phyloP scores from a whole-genome alignment of 2,329 filamentous ascomycete genomes.

The Sarocladium brachiariae region DNA sequence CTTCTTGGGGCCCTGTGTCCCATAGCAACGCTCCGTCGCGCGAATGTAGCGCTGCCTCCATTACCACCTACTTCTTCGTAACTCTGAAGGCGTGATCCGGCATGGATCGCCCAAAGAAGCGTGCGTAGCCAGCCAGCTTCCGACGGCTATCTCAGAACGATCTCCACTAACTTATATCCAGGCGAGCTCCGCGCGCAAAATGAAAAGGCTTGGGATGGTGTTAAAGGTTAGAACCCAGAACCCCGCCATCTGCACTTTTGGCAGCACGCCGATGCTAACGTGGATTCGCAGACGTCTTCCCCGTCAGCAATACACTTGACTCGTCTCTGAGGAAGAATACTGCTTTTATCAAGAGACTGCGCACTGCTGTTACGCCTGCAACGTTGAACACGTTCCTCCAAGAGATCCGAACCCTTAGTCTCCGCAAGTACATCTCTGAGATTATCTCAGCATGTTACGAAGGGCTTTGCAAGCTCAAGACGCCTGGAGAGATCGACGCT shows the following conservation, averaged over 20 bases:
- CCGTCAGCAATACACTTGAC: slow-evolving; percentile 73
- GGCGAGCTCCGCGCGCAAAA: slow-evolving; percentile 90
- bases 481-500: slow-evolving; percentile 82
- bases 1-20: slow-evolving; percentile 30
- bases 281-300: slow-evolving; percentile 59
- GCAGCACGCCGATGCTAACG: slow-evolving; percentile 15
- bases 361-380: slow-evolving; percentile 77
- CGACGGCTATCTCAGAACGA: no score
- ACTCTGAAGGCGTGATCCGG: slow-evolving; percentile 28
- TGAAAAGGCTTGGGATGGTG: slow-evolving; percentile 78
- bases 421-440: slow-evolving; percentile 95
- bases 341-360: slow-evolving; percentile 91
- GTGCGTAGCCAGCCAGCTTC: slow-evolving; percentile 40
- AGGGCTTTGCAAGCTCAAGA: slow-evolving; percentile 85
- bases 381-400: slow-evolving; percentile 78
- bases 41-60: slow-evolving; percentile 39
- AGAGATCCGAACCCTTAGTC: slow-evolving; percentile 82
- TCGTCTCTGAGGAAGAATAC: slow-evolving; percentile 98
- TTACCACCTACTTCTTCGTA: slow-evolving; percentile 1
- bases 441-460: slow-evolving; percentile 95
- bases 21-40: slow-evolving; percentile 34
- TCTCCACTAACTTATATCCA: slow-evolving; percentile 34
- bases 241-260: slow-evolving; percentile 13
- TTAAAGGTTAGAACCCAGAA: slow-evolving; percentile 55
- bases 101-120: slow-evolving; percentile 62